Evolutionary conservation across 352 stramenopile species (phyloP), one percentile per base, ranked within the genome.

Genomic region (Pythium myriotylum): DNA sequence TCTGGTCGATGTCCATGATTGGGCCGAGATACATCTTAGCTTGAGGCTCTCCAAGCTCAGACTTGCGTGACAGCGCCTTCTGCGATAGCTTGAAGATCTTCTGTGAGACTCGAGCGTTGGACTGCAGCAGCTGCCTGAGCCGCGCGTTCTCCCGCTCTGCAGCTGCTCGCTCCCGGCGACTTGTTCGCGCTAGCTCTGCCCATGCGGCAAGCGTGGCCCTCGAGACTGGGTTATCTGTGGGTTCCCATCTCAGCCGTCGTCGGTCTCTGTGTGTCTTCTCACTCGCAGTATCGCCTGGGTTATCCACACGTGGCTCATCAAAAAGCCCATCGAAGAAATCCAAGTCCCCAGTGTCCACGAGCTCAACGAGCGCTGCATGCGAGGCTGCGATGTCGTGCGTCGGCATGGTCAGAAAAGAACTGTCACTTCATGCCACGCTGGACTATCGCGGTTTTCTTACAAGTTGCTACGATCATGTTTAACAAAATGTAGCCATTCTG

Each of bases 291-390:
- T 37, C 43, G 43, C 2, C n/a, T 19, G 4, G 43, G 29, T 10
- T 5, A 35, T 5, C 10, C 29, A 10, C 29, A 35, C 29, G 37
- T 43, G 37, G 37, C n/a, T 56, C 50, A 7, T 56, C 35, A n/a
- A 47, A 45, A 22, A 45, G 50, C 33, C 22, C 35, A 10, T 43
- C 20, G 20, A 56, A 56, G 50, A 56, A 45, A 10, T 56, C 50
- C 2, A 56, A 24, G 50, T 56, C 50, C 3, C 45, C 4, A 3
- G 45, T 33, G 35, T 37, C 50, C 22, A 56, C 10, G 7, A 9
- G 45, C 23, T n/a, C n/a, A n/a, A 26, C 45, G 8, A 37, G 45
- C 45, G 20, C 45, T 3, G 22, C 20, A 4, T 2, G 9, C 45
- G n/a, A 4, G 4, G 10, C 29, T 20, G 42, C 19, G 17, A 4